These are phyloP conservation scores for Talaromyces sp. DNA, from an alignment of 2,329 filamentous ascomycete genomes.

Conservation along the genomic window DNA sequence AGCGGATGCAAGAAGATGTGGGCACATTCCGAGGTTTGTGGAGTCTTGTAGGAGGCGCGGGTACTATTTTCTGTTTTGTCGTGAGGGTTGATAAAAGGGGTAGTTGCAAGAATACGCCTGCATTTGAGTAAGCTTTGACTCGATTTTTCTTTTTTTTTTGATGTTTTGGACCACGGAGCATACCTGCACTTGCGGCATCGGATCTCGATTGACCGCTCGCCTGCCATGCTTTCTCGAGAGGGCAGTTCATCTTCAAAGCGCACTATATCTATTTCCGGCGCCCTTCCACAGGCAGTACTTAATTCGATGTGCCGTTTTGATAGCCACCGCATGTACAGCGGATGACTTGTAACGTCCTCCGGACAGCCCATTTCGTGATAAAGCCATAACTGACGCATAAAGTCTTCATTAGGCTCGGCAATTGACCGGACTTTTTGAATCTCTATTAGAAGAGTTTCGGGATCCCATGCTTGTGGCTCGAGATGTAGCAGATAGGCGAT, in stretches of 20 bases:
- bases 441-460: slow-evolving; percentile 61
- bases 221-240: slow-evolving; percentile 14
- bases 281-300: slow-evolving; percentile 67
- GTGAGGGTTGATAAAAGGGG: slow-evolving; percentile 64
- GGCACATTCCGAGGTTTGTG: slow-evolving; percentile 51
- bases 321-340: slow-evolving; percentile 74
- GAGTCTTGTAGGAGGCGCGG: slow-evolving; percentile 1
- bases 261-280: slow-evolving; percentile 68
- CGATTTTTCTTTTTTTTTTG: no score
- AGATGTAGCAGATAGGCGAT: slow-evolving; percentile 74
- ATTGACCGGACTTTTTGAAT: slow-evolving; percentile 67
- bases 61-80: slow-evolving; percentile 23
- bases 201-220: slow-evolving; percentile 49
- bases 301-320: slow-evolving; percentile 61
- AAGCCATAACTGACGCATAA: slow-evolving; percentile 80
- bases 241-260: slow-evolving; percentile 60
- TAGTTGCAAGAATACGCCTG: slow-evolving; percentile 57
- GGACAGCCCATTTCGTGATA: slow-evolving; percentile 86
- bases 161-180: slow-evolving; percentile 33
- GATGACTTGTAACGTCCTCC: slow-evolving; percentile 59
- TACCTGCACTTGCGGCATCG: slow-evolving; percentile 86
- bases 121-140: slow-evolving; percentile 3
- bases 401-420: slow-evolving; percentile 84
- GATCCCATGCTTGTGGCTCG: slow-evolving; percentile 49
- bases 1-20: slow-evolving; percentile 90